A percentile compares a stretch with the other conserved stretches of the same genome.
Conservation (phyloP, 1,139 yeast species). For the Nematodospora anomalae region DNA sequence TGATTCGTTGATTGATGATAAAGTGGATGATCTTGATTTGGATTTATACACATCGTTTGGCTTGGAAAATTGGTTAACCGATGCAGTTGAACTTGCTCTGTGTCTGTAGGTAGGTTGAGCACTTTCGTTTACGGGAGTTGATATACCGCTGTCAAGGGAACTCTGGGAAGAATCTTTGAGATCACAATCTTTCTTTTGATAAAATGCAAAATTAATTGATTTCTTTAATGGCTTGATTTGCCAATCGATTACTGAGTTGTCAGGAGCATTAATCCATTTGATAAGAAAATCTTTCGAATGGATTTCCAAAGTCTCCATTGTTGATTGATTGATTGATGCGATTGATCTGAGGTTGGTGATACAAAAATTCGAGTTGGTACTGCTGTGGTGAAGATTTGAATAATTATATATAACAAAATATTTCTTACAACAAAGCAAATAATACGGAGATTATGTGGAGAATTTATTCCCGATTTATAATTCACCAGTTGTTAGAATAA, state of each 20-base stretch:
- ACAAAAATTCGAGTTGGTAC: no score
- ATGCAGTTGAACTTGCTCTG: conserved; percentile 37
- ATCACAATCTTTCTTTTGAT: conserved; percentile 40
- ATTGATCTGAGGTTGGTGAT: no score
- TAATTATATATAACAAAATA: no score
- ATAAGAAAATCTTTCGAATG: conserved; percentile 87
- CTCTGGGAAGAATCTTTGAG: conserved; percentile 7
- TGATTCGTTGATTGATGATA: conserved; percentile 35
- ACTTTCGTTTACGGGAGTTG: conserved; percentile 4
- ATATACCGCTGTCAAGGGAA: conserved; percentile 1
- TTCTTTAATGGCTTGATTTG: conserved; percentile 81
- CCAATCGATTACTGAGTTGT: conserved; percentile 68
- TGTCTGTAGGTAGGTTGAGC: conserved; percentile 16
- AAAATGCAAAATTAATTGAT: conserved; percentile 71
- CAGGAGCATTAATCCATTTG: conserved; percentile 84
- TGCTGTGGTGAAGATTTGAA: no score
- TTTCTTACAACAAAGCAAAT: no score
- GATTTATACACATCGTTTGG: conserved; percentile 35
- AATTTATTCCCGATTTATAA: no score
- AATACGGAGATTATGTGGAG: no score
- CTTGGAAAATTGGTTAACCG: conserved; percentile 40
- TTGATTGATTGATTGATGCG: neutral
- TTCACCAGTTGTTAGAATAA: no score
- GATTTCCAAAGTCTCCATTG: conserved; percentile 73
- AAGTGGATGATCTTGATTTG: conserved; percentile 37